Evolutionary conservation across 345 rosid genomes (phyloP).

Genomic region (Eucalyptus globulus): DNA sequence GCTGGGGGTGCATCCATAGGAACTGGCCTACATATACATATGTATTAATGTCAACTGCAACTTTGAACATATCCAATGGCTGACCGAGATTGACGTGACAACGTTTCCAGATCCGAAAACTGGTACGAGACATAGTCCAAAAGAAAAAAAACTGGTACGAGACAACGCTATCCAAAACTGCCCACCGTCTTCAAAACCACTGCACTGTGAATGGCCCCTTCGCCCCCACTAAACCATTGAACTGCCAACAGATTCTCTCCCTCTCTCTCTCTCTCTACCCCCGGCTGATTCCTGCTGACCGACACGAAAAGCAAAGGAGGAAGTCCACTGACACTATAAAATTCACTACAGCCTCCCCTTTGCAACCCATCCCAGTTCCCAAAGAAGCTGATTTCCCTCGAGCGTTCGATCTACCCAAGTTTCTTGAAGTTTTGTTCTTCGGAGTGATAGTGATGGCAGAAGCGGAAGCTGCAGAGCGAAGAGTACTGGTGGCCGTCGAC

Average conservation of each 20-base stretch:
- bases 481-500: conserved; percentile 46
- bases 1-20: too few relatives aligned
- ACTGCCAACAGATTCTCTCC: conserved; percentile 5
- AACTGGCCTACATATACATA: fast-evolving
- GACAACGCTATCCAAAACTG: background rate
- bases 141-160: background rate
- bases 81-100: background rate
- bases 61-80: background rate
- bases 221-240: background rate
- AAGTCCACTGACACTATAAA: background rate
- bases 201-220: background rate
- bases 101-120: background rate
- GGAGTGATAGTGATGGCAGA: background rate
- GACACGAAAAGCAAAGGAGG: background rate
- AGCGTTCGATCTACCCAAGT: background rate
- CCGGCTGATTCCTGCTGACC: background rate
- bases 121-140: background rate
- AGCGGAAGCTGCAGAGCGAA: conserved; percentile 10
- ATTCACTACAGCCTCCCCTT: background rate
- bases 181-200: conserved; percentile 4
- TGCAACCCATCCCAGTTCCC: background rate
- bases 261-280: background rate
- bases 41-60: background rate
- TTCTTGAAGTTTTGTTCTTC: background rate
- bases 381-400: background rate